Evolutionary conservation across 257 asterid genomes (phyloP).

Genomic region (Penstemon barbatus): DNA sequence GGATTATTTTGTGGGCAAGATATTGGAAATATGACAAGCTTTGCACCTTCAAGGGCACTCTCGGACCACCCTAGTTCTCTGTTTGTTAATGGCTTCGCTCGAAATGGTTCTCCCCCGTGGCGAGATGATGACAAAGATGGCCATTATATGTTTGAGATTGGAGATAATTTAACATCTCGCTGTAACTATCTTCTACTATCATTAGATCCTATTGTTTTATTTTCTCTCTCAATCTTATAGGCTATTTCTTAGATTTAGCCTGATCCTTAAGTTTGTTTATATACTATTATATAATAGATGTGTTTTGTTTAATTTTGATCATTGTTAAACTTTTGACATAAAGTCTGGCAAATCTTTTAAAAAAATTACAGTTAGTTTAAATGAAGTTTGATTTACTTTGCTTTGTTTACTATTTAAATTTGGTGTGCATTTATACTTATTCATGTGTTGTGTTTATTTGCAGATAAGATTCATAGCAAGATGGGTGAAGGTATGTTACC

Average conservation of each 20-base stretch:
- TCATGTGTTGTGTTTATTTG: constrained; percentile 2
- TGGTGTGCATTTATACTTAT: constrained; percentile 1
- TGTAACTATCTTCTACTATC: constrained; percentile 73
- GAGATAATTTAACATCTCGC: constrained; percentile 94
- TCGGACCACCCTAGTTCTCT: constrained; percentile 57
- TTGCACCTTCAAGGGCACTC: constrained; percentile 61
- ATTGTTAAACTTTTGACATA: no score
- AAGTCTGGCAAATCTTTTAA: no score
- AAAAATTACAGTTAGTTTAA: no score
- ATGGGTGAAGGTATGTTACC: constrained; percentile 78
- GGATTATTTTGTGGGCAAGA: constrained; percentile 88
- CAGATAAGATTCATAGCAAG: constrained; percentile 88
- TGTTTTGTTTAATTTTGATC: background rate
- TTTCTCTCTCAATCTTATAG: background rate
- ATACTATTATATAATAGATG: background rate
- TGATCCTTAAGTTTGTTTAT: background rate
- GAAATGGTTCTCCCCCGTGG: constrained; percentile 83
- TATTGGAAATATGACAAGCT: constrained; percentile 78
- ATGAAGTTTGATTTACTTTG: no score
- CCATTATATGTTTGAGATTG: constrained; percentile 93
- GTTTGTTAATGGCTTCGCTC: constrained; percentile 66
- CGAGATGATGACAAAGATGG: constrained; percentile 98
- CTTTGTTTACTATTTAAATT: no score
- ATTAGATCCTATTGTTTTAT: constrained; percentile 26
- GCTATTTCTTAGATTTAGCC: constrained; percentile 2